Evolutionary conservation across 768 basidiomycete species (phyloP).

Genomic region (Russula sp.): DNA sequence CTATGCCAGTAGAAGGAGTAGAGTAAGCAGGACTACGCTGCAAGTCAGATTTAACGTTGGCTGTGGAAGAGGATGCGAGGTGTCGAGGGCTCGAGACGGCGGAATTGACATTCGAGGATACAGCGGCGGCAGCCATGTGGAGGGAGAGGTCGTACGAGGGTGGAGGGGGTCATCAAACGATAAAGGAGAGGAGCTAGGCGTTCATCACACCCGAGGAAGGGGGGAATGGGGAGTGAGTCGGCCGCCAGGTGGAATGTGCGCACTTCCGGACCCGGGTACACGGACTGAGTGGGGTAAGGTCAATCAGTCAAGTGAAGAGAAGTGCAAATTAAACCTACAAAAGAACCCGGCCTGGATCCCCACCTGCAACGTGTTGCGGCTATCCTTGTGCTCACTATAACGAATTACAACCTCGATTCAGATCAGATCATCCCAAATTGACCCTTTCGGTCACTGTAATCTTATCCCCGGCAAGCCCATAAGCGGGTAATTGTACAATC

Average conservation of each 20-base stretch:
- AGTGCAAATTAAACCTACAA: neutral
- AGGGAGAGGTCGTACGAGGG: neutral
- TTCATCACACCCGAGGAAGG: neutral
- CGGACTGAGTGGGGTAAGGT: too few relatives aligned
- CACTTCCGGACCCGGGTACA: neutral
- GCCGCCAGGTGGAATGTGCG: neutral
- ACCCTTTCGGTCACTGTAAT: neutral
- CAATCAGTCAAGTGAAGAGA: too few relatives aligned
- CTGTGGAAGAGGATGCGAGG: slow-evolving; percentile 34
- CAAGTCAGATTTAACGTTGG: slow-evolving; percentile 11
- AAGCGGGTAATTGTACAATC: too few relatives aligned
- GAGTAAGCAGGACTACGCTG: neutral
- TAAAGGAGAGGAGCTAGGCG: neutral
- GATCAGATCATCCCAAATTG: too few relatives aligned
- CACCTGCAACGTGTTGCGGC: neutral
- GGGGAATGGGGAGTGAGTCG: neutral
- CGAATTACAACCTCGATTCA: too few relatives aligned
- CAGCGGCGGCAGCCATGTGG: slow-evolving; percentile 42
- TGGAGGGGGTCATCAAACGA: neutral
- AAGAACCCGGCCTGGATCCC: neutral
- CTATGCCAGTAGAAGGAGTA: neutral
- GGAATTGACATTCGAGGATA: slow-evolving; percentile 32
- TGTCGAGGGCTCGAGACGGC: slow-evolving; percentile 39
- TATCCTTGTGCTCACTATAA: too few relatives aligned
- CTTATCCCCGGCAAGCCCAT: too few relatives aligned